Conservation (phyloP, 345 rosid species). For the Syzygium jambos region DNA sequence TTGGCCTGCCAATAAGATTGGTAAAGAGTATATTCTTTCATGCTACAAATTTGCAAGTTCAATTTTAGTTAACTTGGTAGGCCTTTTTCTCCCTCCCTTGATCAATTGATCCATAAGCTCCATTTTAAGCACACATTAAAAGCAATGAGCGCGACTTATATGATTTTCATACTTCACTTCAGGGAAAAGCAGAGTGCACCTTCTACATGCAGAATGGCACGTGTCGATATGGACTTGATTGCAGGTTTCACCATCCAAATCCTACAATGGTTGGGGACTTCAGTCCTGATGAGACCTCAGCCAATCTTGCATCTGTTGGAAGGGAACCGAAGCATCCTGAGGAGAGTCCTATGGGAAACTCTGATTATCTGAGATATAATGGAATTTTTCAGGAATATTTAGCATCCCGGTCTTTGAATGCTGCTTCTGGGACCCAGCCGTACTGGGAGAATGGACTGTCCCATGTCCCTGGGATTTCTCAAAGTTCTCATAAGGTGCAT, state of each 20-base stretch:
- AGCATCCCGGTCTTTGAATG: neutral
- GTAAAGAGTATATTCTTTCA: neutral
- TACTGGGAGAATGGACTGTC: neutral
- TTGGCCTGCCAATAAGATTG: constrained; percentile 10
- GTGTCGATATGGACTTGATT: constrained; percentile 39
- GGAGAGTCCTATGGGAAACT: neutral
- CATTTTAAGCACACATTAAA: neutral
- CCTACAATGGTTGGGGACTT: constrained; percentile 32
- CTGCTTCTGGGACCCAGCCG: neutral
- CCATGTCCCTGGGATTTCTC: neutral
- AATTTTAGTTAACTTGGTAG: neutral
- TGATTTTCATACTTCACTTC: constrained; percentile 2
- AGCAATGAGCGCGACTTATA: neutral
- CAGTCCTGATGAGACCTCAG: neutral
- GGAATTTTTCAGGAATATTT: neutral
- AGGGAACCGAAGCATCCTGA: neutral
- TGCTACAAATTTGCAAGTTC: neutral
- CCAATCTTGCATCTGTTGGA: neutral
- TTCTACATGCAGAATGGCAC: constrained; percentile 52
- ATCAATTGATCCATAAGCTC: neutral
- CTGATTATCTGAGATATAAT: neutral
- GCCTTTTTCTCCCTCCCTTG: neutral
- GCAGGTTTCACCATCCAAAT: constrained; percentile 54
- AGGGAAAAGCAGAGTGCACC: constrained; percentile 43
- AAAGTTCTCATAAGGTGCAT: neutral